These are phyloP conservation scores for Cryptococcus sp. DNA, from an alignment of 1,284 basidiomycete genomes.

Conservation along the genomic window DNA sequence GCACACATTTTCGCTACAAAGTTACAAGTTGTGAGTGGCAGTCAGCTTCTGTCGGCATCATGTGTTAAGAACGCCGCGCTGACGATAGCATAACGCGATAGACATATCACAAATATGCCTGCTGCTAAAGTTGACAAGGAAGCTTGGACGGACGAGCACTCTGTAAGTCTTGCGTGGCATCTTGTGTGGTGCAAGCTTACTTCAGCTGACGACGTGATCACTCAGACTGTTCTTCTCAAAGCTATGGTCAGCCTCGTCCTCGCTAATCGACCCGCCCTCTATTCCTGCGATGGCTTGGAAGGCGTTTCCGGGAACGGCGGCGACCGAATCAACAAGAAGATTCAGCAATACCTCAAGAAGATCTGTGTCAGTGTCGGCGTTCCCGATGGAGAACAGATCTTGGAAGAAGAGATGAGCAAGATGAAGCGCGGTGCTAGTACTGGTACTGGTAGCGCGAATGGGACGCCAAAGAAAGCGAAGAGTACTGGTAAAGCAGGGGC, in stretches of 20 bases:
- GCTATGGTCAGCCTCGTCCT: slow-evolving; percentile 20
- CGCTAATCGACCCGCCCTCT: slow-evolving; percentile 19
- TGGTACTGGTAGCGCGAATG: slow-evolving; percentile 11
- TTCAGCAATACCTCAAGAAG: slow-evolving; percentile 22
- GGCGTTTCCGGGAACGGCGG: slow-evolving; percentile 29
- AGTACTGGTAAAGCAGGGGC: slow-evolving; percentile 2
- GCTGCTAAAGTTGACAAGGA: slow-evolving; percentile 9
- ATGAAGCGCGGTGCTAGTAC: too few relatives aligned
- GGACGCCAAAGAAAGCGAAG: slow-evolving; percentile 8
- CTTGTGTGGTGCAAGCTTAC: neutral
- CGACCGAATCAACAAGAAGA: slow-evolving; percentile 35
- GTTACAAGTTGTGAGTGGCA: too few relatives aligned
- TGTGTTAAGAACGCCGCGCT: too few relatives aligned
- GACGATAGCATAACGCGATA: too few relatives aligned
- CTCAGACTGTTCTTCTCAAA: slow-evolving; percentile 8
- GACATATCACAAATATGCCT: slow-evolving; percentile 1
- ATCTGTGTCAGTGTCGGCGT: slow-evolving; percentile 6
- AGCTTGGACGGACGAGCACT: slow-evolving; percentile 23
- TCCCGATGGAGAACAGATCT: neutral
- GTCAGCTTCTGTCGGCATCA: too few relatives aligned
- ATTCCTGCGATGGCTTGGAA: slow-evolving; percentile 19
- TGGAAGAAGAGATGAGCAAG: slow-evolving; percentile 24
- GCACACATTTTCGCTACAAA: too few relatives aligned
- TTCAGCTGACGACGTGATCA: neutral
- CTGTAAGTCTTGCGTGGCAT: slow-evolving; percentile 12